Base-by-base conservation (phyloP, 2,329 filamentous ascomycete genomes). In the Eutypella sp. region DNA sequence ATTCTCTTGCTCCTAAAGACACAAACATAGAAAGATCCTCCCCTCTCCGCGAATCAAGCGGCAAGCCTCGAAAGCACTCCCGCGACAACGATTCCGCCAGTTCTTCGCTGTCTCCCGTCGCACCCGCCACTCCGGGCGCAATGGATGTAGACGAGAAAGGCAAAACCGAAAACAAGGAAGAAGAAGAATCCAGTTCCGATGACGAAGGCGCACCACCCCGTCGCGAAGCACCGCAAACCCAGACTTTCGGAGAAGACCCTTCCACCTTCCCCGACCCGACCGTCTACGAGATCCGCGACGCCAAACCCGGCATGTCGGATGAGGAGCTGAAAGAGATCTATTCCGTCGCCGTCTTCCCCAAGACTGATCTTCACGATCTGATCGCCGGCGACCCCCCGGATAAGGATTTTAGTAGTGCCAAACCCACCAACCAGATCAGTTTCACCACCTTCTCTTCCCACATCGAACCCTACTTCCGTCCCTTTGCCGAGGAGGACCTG, bases 351-450 rank as follows among this genome's bases (percentile, higher is more conserved):
- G 75, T 80, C 13, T 99, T 93, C 62, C 93, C 93, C 1, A 78
- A 77, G 43, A 85, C 80, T 52, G 88, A 96, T 59, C 75, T 99
- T 8, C 77, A 83, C 47, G 85, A 96, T 60, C 74, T 93, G 55
- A 95, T 95, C 52, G 87, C 92, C 10, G 93, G 93, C 40, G 84
- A 87, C 33, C 87, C 91, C 1, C 92, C 93, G 1, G 91, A 97
- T 66, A 90, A 89, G 64, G 93, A 99, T 69, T 97, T 96, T 60
- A 96, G 89, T 63, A 95, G 82, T 62, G 86, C 89, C 27, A 99
- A 97, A 64, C 90, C 92, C 5, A 84, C 85, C 18, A 95, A 92
- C 58, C 93, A 99, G 71, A 93, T 97, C 64, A 91, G 87, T 63
- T 93, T 93, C 54, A 86, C 82, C 46, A 96, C 92, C 2, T 99